Percentiles rank a stretch among this genome's conserved stretches.
Evolutionary conservation across 805 yeast genomes (phyloP).

Genomic region (Starmerella bombi): DNA sequence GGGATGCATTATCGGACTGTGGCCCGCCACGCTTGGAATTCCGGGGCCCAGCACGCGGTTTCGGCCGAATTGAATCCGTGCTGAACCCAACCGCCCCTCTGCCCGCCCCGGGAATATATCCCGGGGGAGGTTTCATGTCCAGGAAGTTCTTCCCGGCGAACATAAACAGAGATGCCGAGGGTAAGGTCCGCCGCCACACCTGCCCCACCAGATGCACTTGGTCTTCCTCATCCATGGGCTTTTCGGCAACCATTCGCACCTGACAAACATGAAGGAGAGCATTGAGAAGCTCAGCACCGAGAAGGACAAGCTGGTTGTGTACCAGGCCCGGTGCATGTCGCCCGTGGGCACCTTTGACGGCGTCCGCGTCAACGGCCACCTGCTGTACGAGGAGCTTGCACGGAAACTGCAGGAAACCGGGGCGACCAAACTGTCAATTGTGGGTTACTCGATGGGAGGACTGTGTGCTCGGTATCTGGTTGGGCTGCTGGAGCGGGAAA

Average conservation of each 20-base stretch:
- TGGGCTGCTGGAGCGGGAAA: conserved; percentile 45
- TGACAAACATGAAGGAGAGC: conserved; percentile 36
- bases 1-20: conserved; percentile 23
- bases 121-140: conserved; percentile 76
- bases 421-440: conserved; percentile 51
- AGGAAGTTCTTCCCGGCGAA: conserved; percentile 36
- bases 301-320: conserved; percentile 31
- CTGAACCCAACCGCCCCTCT: conserved; percentile 93
- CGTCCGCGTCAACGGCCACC: conserved; percentile 44
- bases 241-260: conserved; percentile 55
- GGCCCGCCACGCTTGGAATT: not conserved
- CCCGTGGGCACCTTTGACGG: conserved; percentile 80
- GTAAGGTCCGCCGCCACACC: too few species aligned
- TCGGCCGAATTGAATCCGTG: conserved; percentile 29
- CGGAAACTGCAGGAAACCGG: conserved; percentile 27
- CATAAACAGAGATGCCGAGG: not conserved
- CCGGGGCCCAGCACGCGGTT: not conserved
- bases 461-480: conserved; percentile 61
- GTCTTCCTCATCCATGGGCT: conserved; percentile 26
- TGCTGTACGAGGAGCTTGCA: conserved; percentile 53
- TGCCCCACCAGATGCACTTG: conserved; percentile 15
- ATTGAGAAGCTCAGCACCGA: conserved; percentile 25
- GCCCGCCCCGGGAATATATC: conserved; percentile 84
- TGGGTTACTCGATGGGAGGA: conserved; percentile 91
- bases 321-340: conserved; percentile 45